Evolutionary conservation across 169 alveolate genomes (phyloP).

Genomic region (Babesia bigemina): DNA sequence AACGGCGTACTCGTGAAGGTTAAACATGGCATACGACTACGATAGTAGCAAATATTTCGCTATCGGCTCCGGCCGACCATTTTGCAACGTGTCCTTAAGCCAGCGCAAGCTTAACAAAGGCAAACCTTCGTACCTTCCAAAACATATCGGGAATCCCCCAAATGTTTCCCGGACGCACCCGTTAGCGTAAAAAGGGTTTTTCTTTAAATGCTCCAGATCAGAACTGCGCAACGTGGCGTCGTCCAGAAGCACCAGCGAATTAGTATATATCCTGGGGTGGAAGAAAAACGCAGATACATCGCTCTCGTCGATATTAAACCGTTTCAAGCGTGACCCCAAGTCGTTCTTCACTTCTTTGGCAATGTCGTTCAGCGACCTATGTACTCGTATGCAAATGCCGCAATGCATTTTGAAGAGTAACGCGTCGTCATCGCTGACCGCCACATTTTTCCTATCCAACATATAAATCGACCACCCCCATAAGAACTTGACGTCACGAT

Average conservation of each 20-base stretch:
- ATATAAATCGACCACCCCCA: slow-evolving; percentile 66
- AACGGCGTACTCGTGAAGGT: too few species aligned
- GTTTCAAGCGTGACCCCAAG: slow-evolving; percentile 1
- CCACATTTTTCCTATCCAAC: not conserved
- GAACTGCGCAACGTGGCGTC: slow-evolving; percentile 2
- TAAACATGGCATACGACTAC: too few species aligned
- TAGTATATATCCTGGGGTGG: slow-evolving; percentile 36
- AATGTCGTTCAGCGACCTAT: slow-evolving; percentile 16
- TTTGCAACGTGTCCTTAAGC: slow-evolving; percentile 26
- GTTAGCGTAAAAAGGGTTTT: not conserved
- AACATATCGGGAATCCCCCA: slow-evolving; percentile 35
- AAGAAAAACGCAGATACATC: slow-evolving; percentile 37
- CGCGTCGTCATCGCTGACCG: slow-evolving; percentile 13
- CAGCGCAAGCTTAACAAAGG: slow-evolving; percentile 42
- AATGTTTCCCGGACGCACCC: slow-evolving; percentile 1
- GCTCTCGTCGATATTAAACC: slow-evolving; percentile 10
- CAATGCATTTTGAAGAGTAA: slow-evolving; percentile 50
- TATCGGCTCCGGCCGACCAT: slow-evolving; percentile 26
- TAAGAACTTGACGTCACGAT: slow-evolving; percentile 35
- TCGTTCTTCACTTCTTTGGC: slow-evolving; percentile 10
- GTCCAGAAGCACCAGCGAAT: slow-evolving; percentile 41
- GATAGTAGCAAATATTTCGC: not conserved
- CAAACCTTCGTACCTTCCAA: slow-evolving; percentile 56
- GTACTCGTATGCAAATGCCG: slow-evolving; percentile 27
- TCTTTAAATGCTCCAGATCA: not conserved